Evolutionary conservation across 306 rosid genomes (phyloP).

Genomic region (Dalbergia cochinchinensis): DNA sequence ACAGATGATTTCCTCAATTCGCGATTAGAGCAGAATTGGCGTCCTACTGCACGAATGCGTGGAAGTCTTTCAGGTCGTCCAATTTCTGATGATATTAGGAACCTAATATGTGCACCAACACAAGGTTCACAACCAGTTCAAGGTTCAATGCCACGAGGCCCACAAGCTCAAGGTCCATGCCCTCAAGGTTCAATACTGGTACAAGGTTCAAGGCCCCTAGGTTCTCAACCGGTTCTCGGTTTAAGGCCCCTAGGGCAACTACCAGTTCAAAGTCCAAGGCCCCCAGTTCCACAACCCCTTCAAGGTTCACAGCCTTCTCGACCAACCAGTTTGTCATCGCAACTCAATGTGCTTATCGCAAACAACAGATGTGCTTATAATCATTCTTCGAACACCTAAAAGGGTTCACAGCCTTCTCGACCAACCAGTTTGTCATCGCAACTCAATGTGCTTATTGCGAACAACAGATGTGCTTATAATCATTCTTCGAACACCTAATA

Average conservation of each 20-base stretch:
- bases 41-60: conserved; percentile 80
- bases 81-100: conserved; percentile 52
- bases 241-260: conserved; percentile 13
- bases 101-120: conserved; percentile 70
- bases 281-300: not conserved
- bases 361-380: conserved; percentile 48
- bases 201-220: conserved; percentile 21
- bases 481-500: conserved; percentile 40
- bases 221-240: conserved; percentile 24
- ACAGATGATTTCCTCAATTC: conserved; percentile 46
- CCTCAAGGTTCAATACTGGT: conserved; percentile 44
- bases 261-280: conserved; percentile 24
- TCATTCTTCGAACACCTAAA: conserved; percentile 40
- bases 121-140: conserved; percentile 43
- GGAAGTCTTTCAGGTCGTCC: conserved; percentile 75
- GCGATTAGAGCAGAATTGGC: conserved; percentile 67
- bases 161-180: not conserved
- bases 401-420: conserved; percentile 28
- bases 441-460: conserved; percentile 45
- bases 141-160: not conserved
- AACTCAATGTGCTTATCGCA: conserved; percentile 41
- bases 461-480: conserved; percentile 45
- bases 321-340: conserved; percentile 37
- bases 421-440: conserved; percentile 38
- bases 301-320: conserved; percentile 32